phyloP scores from a whole-genome alignment of 352 stramenopile species.

The Phytophthora chlamydospora region DNA sequence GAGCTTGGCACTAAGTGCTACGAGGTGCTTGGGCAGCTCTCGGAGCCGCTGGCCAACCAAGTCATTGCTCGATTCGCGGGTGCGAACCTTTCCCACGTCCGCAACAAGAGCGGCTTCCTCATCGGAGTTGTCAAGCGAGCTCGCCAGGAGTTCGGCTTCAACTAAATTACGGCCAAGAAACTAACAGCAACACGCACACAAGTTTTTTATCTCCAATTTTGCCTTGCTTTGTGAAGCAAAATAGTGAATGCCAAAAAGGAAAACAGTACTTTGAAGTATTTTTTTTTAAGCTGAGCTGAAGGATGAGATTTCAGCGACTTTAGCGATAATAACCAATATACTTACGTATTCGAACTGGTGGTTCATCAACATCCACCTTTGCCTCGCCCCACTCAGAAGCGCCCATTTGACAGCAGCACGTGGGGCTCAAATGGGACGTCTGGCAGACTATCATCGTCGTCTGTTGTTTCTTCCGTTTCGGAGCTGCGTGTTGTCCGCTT shows the following conservation, averaged over 20 bases:
- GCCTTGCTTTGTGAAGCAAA: no score
- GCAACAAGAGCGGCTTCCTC: slow-evolving; percentile 84
- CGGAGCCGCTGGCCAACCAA: slow-evolving; percentile 76
- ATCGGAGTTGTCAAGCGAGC: slow-evolving; percentile 84
- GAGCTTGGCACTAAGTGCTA: slow-evolving; percentile 85
- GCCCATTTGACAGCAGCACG: slow-evolving; percentile 32
- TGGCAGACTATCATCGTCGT: slow-evolving; percentile 55
- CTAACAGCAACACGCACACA: slow-evolving; percentile 6
- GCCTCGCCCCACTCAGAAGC: slow-evolving; percentile 26
- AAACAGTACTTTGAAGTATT: no score
- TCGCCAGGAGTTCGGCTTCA: slow-evolving; percentile 80
- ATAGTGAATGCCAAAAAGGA: no score
- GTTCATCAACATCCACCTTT: not conserved
- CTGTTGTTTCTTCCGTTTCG: slow-evolving; percentile 40
- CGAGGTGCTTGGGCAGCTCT: slow-evolving; percentile 77
- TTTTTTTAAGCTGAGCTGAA: no score
- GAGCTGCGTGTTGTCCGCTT: slow-evolving; percentile 42
- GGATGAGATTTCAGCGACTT: not conserved
- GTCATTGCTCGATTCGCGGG: slow-evolving; percentile 76
- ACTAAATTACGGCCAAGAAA: slow-evolving; percentile 28
- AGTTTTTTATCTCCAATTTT: no score
- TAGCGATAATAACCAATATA: slow-evolving; percentile 43
- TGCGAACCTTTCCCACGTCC: slow-evolving; percentile 71
- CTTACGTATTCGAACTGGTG: slow-evolving; percentile 24
- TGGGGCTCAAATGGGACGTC: slow-evolving; percentile 58